Evolutionary conservation across 2,329 filamentous ascomycete species (phyloP), one percentile per base, ranked within the genome.

Genomic region (Claviceps quebecensis): DNA sequence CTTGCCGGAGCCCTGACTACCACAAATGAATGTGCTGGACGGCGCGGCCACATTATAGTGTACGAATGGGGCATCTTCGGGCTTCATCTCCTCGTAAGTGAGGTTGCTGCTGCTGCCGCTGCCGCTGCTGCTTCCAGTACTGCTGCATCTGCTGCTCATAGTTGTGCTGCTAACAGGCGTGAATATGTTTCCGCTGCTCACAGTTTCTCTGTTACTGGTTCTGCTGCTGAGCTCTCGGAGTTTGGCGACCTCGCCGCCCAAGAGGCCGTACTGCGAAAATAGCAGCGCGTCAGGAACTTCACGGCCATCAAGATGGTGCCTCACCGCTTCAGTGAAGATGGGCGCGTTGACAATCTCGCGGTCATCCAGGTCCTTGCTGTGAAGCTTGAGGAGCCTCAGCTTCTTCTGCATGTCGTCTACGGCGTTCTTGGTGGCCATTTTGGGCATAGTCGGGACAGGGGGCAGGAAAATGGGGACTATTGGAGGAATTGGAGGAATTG

Each of bases 1-100:
- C 59, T 84, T 84, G 0, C 81, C 81, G 0, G 76, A 80, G 1
- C 80, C 80, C 54, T 84, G 80, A 19, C 76, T 78, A 1, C 80
- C 80, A 51, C 80, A 84, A 36, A 84, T 77, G 62, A 84, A 84
- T 4, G 72, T 68, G 16, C 78, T 82, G 0, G 74, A 78, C 0
- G 80, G 81, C 0, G 67, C 63, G 0, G 70, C 57, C 2, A 75
- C 65, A 49, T 76, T 76, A 60, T 72, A 70, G 43, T 70, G 73
- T 0, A 75, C 49, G 0, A 72, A 60, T 0, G 59, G 58, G 23
- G 63, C 62, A 1, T 44, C 52, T 43, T 8, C 48, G 3, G n/a
- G 4, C 13, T 11, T 29, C 26, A 3, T 1, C 6, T n/a, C 5
- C 3, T 9, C 19, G 7, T 19, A 17, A 9, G 4, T 19, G 38